Conservation (phyloP, 2,329 filamentous ascomycete species). For the Aureobasidium sp. region DNA sequence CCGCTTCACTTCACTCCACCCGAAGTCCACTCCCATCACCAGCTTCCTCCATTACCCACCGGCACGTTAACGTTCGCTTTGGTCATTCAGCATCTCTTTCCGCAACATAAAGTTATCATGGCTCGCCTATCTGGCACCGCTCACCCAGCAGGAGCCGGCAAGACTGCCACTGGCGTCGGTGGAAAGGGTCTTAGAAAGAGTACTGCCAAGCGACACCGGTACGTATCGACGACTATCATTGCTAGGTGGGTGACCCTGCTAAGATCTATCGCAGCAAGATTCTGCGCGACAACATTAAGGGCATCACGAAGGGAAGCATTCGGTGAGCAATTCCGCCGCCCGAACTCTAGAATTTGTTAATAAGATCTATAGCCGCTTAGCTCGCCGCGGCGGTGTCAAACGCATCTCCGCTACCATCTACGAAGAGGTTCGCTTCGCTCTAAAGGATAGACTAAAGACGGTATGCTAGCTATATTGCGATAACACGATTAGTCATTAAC, state of each 20-base stretch:
- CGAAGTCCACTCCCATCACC: too few relatives aligned
- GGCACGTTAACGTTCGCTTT: not conserved
- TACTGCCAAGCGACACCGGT: not conserved
- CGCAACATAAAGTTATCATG: not conserved
- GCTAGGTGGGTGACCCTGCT: not conserved
- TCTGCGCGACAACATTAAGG: conserved; percentile 12
- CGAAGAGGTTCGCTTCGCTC: conserved; percentile 44
- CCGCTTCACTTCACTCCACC: not conserved
- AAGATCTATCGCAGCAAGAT: conserved; percentile 7
- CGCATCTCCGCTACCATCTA: conserved; percentile 60
- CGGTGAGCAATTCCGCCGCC: not conserved
- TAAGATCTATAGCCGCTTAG: conserved; percentile 48
- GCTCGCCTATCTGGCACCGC: not conserved
- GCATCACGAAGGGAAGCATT: conserved; percentile 7
- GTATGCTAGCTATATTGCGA: conserved; percentile 42
- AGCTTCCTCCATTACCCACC: not conserved
- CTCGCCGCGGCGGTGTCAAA: conserved; percentile 69
- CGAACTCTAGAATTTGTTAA: not conserved
- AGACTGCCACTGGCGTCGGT: not conserved
- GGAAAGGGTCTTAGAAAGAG: conserved; percentile 7
- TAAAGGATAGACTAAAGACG: conserved; percentile 45
- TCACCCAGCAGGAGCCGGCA: not conserved
- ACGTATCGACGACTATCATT: not conserved
- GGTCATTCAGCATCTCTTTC: not conserved
- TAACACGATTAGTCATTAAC: not conserved